Evolutionary conservation across 306 rosid genomes (phyloP).

Genomic region (Ceratonia siliqua): DNA sequence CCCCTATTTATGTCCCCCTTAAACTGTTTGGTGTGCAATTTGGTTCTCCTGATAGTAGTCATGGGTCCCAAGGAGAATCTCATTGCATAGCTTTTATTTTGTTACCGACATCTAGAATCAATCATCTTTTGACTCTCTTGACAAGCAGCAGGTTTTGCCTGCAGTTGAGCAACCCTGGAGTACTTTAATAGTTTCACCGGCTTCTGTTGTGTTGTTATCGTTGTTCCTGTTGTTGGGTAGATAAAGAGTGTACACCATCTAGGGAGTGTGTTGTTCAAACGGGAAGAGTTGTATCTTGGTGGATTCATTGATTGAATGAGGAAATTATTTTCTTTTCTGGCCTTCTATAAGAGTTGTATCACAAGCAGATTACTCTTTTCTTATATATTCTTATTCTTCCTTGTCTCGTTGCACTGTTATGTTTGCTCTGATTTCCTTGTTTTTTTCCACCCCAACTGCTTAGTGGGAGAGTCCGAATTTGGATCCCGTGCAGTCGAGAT

Average conservation of each 20-base stretch:
- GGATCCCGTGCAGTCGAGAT: too few species aligned
- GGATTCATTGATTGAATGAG: slow-evolving; percentile 46
- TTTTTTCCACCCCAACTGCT: too few species aligned
- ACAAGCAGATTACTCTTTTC: too few species aligned
- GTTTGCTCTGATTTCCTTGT: too few species aligned
- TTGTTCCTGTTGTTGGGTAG: slow-evolving; percentile 42
- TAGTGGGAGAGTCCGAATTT: too few species aligned
- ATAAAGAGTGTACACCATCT: slow-evolving; percentile 41
- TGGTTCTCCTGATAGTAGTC: slow-evolving; percentile 37
- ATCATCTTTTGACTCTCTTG: slow-evolving; percentile 46
- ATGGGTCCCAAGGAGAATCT: slow-evolving; percentile 40
- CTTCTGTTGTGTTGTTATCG: slow-evolving; percentile 46
- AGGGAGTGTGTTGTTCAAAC: slow-evolving; percentile 52
- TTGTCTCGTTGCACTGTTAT: too few species aligned
- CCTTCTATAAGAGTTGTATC: background rate
- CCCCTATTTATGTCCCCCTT: slow-evolving; percentile 35
- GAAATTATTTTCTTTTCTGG: slow-evolving; percentile 32
- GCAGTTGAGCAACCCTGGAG: slow-evolving; percentile 49
- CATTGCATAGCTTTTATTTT: slow-evolving; percentile 52
- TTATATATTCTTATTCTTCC: too few species aligned
- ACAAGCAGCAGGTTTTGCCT: slow-evolving; percentile 48
- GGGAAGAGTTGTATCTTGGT: slow-evolving; percentile 58
- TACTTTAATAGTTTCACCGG: slow-evolving; percentile 42
- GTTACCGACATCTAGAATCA: slow-evolving; percentile 51
- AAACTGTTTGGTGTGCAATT: slow-evolving; percentile 41